Conservation (phyloP, 2,329 filamentous ascomycete species). For the Paracorniculantispora psalliotae region DNA sequence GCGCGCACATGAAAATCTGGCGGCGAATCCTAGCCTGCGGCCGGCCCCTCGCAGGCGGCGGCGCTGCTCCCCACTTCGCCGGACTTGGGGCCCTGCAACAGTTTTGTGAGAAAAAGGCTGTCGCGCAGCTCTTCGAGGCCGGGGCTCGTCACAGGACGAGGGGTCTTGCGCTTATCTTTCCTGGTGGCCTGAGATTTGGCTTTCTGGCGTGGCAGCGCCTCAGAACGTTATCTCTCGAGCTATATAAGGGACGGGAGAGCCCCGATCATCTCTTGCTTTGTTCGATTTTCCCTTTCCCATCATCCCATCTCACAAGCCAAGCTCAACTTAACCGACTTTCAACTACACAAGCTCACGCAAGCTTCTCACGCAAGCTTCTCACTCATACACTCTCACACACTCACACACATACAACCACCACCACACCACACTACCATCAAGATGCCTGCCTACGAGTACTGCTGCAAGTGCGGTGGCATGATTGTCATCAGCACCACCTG, state of each 20-base stretch:
- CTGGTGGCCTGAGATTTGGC: conserved; percentile 11
- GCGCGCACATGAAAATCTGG: background rate
- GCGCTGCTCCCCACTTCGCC: background rate
- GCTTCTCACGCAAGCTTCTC: too few species aligned
- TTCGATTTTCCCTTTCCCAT: background rate
- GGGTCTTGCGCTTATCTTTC: conserved; percentile 9
- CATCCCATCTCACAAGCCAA: background rate
- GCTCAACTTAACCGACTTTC: background rate
- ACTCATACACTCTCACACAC: conserved; percentile 7
- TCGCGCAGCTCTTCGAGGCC: background rate
- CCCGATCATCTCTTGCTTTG: background rate
- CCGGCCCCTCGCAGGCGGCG: conserved; percentile 9
- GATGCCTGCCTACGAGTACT: conserved; percentile 46
- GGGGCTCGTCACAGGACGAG: background rate
- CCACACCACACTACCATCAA: conserved; percentile 17
- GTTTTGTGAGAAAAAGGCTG: background rate
- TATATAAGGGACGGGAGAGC: conserved; percentile 6
- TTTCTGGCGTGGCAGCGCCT: background rate
- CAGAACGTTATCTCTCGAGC: background rate
- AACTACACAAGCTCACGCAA: background rate
- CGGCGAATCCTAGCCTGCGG: conserved; percentile 1
- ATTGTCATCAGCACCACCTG: conserved; percentile 54
- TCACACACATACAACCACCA: conserved; percentile 11
- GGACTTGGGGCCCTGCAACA: background rate
- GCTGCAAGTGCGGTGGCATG: conserved; percentile 51